phyloP scores from a whole-genome alignment of 176 grass and related monocot species.

The Juncus inflexus region DNA sequence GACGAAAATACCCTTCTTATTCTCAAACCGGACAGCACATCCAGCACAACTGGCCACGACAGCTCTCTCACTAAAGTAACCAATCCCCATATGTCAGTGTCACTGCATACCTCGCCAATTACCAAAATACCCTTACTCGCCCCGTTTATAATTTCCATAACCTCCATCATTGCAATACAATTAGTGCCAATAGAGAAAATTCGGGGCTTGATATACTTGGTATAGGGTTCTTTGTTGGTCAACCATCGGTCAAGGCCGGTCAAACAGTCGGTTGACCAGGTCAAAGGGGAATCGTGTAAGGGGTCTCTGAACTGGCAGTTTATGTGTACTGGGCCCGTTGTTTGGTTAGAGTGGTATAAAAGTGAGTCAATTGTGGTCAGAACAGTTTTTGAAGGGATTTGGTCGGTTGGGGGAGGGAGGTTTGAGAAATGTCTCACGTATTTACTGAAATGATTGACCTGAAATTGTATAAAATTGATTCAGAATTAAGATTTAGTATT shows the following conservation, averaged over 20 bases:
- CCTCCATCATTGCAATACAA: constrained; percentile 45
- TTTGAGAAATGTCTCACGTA: constrained; percentile 74
- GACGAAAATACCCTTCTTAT: constrained; percentile 58
- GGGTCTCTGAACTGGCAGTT: constrained; percentile 90
- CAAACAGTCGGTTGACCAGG: constrained; percentile 57
- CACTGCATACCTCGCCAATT: constrained; percentile 63
- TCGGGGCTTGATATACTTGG: constrained; percentile 64
- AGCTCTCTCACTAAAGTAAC: constrained; percentile 69
- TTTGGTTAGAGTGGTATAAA: constrained; percentile 58
- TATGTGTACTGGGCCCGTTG: constrained; percentile 80
- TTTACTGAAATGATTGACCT: constrained; percentile 93
- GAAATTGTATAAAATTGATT: constrained; percentile 3
- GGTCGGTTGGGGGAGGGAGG: constrained; percentile 74
- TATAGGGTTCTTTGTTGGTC: constrained; percentile 54
- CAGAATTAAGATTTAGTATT: no score
- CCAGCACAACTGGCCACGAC: constrained; percentile 77
- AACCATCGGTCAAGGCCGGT: constrained; percentile 77
- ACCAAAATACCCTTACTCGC: constrained; percentile 67
- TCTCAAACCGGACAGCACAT: constrained; percentile 79
- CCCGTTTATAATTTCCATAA: constrained; percentile 56
- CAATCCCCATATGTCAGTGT: constrained; percentile 77
- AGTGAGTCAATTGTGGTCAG: constrained; percentile 88
- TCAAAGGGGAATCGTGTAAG: constrained; percentile 48
- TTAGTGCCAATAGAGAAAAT: constrained; percentile 31
- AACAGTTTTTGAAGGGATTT: constrained; percentile 65